phyloP scores from a whole-genome alignment of 306 rosid species.

The Luffa acutangula region DNA sequence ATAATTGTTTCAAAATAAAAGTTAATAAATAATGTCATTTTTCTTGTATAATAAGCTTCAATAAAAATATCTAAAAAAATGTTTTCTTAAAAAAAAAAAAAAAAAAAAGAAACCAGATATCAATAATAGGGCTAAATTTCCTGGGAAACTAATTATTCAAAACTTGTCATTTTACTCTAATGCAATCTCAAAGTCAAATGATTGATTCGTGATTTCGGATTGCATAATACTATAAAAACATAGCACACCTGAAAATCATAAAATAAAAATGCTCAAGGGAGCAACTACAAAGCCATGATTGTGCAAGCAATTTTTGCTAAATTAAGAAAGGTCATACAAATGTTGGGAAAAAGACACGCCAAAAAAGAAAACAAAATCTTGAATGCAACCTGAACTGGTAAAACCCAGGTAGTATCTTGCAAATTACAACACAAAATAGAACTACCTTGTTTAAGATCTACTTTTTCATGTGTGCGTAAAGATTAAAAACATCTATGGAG shows the following conservation, averaged over 20 bases:
- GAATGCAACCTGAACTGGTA: not conserved
- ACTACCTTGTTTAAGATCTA: not conserved
- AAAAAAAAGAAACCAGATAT: no score
- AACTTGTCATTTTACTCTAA: no score
- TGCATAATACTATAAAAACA: not conserved
- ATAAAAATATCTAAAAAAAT: no score
- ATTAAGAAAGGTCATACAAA: not conserved
- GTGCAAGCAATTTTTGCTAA: not conserved
- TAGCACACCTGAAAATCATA: not conserved
- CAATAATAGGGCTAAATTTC: no score
- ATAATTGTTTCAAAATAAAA: no score
- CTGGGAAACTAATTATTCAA: no score
- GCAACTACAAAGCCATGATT: not conserved
- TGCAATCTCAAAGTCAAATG: not conserved
- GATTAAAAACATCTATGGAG: not conserved
- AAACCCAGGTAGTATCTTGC: not conserved
- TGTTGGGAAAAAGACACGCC: not conserved
- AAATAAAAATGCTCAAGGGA: not conserved
- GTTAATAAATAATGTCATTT: no score
- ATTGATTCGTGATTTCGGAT: not conserved
- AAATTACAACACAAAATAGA: not conserved
- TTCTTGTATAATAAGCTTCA: no score
- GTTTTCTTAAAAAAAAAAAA: no score
- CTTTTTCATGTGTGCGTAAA: not conserved
- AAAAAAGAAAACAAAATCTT: not conserved